Conservation (phyloP, 2,329 filamentous ascomycete species). For the Aspergillus ochraceoroseus region DNA sequence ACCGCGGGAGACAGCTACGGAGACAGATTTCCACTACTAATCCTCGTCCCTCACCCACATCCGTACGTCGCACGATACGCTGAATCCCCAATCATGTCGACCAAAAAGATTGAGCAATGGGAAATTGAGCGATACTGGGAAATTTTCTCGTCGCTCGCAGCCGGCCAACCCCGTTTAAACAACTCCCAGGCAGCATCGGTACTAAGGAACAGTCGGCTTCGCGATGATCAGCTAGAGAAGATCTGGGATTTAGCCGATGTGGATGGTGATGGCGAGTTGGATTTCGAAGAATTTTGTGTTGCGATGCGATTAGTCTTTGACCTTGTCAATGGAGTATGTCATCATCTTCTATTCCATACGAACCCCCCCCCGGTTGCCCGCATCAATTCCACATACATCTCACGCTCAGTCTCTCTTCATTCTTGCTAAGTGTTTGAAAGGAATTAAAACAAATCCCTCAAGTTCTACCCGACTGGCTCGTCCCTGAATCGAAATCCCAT, state of each 20-base stretch:
- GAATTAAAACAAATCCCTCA: constrained; percentile 86
- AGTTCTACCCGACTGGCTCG: constrained; percentile 86
- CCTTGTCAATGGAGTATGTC: constrained; percentile 80
- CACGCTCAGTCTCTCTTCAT: background rate
- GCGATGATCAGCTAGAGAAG: constrained; percentile 82
- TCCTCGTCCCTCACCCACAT: constrained; percentile 10
- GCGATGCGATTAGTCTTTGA: constrained; percentile 98
- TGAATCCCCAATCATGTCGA: constrained; percentile 31
- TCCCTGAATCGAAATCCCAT: constrained; percentile 91
- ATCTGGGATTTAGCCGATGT: constrained; percentile 98
- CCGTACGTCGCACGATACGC: too few species aligned
- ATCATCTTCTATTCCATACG: constrained; percentile 7
- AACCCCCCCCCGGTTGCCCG: background rate
- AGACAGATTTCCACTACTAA: constrained; percentile 1
- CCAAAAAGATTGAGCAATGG: constrained; percentile 61
- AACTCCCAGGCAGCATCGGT: constrained; percentile 66
- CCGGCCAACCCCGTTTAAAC: constrained; percentile 61
- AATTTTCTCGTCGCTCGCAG: constrained; percentile 65
- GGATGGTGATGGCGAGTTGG: constrained; percentile 92
- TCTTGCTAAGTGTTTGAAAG: too few species aligned
- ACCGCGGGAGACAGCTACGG: constrained; percentile 7
- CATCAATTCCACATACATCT: background rate
- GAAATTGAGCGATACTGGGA: constrained; percentile 77
- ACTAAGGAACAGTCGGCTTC: constrained; percentile 66
- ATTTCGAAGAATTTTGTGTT: constrained; percentile 99